Evolutionary conservation across 306 rosid genomes (phyloP).

Genomic region (Sindora glabra): DNA sequence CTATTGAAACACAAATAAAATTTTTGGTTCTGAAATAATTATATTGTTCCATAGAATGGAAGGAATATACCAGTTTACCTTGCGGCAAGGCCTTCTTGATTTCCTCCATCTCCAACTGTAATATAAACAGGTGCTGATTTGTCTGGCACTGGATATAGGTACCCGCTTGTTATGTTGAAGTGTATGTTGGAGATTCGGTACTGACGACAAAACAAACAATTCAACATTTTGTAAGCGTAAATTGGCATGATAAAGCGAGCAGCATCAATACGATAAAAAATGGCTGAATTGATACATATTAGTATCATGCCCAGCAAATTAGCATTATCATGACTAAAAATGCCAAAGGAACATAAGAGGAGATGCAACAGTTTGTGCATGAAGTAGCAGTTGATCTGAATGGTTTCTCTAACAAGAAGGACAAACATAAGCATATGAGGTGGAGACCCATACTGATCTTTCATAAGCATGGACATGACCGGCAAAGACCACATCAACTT

Average conservation of each 20-base stretch:
- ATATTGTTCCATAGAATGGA: neutral
- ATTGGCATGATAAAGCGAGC: too few relatives aligned
- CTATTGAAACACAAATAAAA: neutral
- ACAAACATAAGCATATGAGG: neutral
- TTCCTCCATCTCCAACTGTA: constrained; percentile 98
- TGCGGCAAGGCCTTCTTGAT: constrained; percentile 95
- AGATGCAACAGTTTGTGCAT: constrained; percentile 8
- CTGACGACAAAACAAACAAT: constrained; percentile 37
- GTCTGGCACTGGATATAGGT: constrained; percentile 49
- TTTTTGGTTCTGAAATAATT: neutral
- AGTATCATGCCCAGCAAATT: too few relatives aligned
- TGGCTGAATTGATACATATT: neutral
- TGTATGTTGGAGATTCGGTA: constrained; percentile 66
- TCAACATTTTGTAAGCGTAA: too few relatives aligned
- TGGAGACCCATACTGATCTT: constrained; percentile 69
- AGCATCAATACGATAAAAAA: too few relatives aligned
- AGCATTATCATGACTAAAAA: too few relatives aligned
- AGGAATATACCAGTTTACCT: constrained; percentile 39
- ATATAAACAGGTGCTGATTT: constrained; percentile 89
- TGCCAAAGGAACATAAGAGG: too few relatives aligned
- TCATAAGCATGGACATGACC: constrained; percentile 99
- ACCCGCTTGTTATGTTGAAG: constrained; percentile 64
- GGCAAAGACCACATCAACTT: constrained; percentile 83
- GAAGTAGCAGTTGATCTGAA: too few relatives aligned
- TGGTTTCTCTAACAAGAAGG: too few relatives aligned